Conservation (phyloP, 257 asterid species). For the Ajuga chamaepitys region DNA sequence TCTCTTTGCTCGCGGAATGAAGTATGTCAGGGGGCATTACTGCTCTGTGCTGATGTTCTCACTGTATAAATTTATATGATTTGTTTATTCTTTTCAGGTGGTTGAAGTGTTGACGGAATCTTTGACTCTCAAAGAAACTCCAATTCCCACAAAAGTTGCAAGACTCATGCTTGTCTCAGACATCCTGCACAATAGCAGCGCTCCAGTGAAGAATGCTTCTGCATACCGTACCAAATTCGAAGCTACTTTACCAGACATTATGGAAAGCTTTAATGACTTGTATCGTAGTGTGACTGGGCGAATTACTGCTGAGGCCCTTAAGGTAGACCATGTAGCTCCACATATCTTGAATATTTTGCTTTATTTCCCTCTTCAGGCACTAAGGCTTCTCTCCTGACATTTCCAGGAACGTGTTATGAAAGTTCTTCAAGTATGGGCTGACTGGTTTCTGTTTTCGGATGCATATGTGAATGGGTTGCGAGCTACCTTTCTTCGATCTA, state of each 20-base stretch:
- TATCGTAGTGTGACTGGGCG: constrained; percentile 92
- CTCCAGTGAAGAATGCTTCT: constrained; percentile 93
- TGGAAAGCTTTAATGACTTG: constrained; percentile 94
- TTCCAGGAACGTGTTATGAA: constrained; percentile 78
- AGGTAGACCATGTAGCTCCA: constrained; percentile 34
- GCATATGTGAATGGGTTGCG: constrained; percentile 88
- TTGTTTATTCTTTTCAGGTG: constrained; percentile 39
- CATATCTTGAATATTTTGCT: background rate
- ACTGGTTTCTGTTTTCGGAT: constrained; percentile 91
- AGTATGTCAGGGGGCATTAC: background rate
- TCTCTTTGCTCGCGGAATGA: background rate
- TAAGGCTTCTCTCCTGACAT: constrained; percentile 16
- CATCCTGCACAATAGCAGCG: constrained; percentile 94
- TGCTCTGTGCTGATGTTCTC: background rate
- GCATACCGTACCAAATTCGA: constrained; percentile 94
- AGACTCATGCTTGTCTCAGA: constrained; percentile 98
- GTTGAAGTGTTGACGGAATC: constrained; percentile 98
- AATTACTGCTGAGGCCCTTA: constrained; percentile 94
- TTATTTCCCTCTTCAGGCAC: constrained; percentile 14
- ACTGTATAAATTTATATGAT: background rate
- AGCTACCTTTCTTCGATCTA: constrained; percentile 85
- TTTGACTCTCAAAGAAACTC: constrained; percentile 92
- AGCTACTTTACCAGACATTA: constrained; percentile 75
- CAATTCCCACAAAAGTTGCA: constrained; percentile 95
- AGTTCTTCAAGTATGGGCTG: constrained; percentile 97